Base-by-base conservation (phyloP, 768 basidiomycete genomes). In the Tylopilus balloui region DNA sequence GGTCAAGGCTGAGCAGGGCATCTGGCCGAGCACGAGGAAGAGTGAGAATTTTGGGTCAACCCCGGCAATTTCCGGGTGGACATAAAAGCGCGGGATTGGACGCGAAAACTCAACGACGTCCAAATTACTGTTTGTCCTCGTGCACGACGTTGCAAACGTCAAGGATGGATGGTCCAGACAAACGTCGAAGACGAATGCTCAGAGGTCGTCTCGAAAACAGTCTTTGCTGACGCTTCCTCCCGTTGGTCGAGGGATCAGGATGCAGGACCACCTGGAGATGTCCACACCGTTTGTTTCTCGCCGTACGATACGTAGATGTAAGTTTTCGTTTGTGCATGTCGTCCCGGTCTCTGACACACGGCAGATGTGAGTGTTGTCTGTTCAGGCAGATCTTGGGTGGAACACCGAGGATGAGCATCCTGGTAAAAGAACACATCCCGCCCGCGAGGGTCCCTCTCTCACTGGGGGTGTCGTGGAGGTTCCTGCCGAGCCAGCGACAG, bases 191-290 rank as follows among this genome's bases (percentile, higher is more conserved):
- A 90, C 45, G 42, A 67, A 65, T 4, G 13, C 21, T 11, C 7
- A 72, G n/a, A 11, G 48, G 67, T 43, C 60, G 63, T 73, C 85
- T 86, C 86, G 78, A 89, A 91, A 90, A 91, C 88, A 89, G 78
- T 90, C 86, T 83, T 78, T 81, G 88, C 88, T 81, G 88, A 78
- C 73, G 87, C n/a, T 78, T 82, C 74, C 78, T 91, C 88, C 88
- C 88, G 64, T 68, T 78, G 88, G 88, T 91, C 69, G 88, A 91
- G 88, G 79, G 77, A 84, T 71, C 20, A 88, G 84, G 88, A 91
- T 73, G 88, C 88, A 77, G 82, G 88, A 91, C 84, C 83, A 91
- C 88, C 88, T 90, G 85, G 86, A 79, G 85, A 72, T 68, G 80
- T 73, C 77, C 68, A 87, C 82, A 88, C 3, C 9, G 6, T 19